phyloP scores from a whole-genome alignment of 352 stramenopile genomes.

The Pythium biforme region DNA sequence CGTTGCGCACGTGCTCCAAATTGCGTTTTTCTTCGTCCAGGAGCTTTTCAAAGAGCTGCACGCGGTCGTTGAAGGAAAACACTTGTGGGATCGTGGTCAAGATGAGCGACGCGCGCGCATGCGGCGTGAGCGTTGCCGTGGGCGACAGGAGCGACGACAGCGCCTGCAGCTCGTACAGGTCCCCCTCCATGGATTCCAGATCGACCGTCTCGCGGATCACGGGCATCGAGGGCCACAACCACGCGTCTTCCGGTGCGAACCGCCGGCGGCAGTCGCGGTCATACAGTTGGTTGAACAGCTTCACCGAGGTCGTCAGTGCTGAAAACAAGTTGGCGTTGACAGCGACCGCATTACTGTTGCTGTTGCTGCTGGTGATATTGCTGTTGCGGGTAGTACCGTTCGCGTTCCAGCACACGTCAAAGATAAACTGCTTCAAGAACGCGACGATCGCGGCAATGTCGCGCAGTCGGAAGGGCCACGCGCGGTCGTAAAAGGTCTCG shows the following conservation, averaged over 20 bases:
- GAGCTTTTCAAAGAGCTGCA: slow-evolving; percentile 72
- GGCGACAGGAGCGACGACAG: slow-evolving; percentile 47
- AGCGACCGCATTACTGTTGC: neutral
- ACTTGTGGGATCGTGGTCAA: slow-evolving; percentile 77
- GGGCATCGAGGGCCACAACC: slow-evolving; percentile 75
- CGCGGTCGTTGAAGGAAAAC: slow-evolving; percentile 76
- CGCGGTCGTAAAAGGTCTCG: slow-evolving; percentile 64
- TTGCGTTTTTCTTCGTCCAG: slow-evolving; percentile 61
- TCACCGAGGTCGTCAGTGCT: slow-evolving; percentile 55
- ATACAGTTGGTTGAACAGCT: slow-evolving; percentile 82
- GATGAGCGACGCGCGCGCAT: slow-evolving; percentile 50
- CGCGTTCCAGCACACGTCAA: slow-evolving; percentile 63
- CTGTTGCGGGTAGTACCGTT: neutral
- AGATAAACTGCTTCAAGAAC: slow-evolving; percentile 68
- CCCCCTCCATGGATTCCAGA: slow-evolving; percentile 62
- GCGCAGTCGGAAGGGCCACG: slow-evolving; percentile 47
- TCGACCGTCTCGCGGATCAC: slow-evolving; percentile 63
- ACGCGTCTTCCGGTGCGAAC: slow-evolving; percentile 45
- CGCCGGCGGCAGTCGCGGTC: slow-evolving; percentile 60
- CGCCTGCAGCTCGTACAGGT: slow-evolving; percentile 40
- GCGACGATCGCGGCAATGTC: slow-evolving; percentile 45
- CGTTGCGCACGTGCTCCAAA: slow-evolving; percentile 45
- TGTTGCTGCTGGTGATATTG: neutral
- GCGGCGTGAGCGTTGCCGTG: slow-evolving; percentile 30
- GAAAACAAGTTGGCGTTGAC: slow-evolving; percentile 35